phyloP scores from a whole-genome alignment of 176 grass and related monocot species.

The bread wheat (Triticum aestivum) region IWGSC_CS_RefSeq_v2.1 NC_057796.1:408677953-408678452 shows the following conservation, averaged over 20 bases:
- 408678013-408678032: background rate
- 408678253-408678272: too few relatives aligned
- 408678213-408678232: too few relatives aligned
- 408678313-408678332: background rate
- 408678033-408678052: background rate
- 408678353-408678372: background rate
- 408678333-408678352: background rate
- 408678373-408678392: background rate
- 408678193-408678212: too few relatives aligned
- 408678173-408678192: too few relatives aligned
- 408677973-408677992: slow-evolving; percentile 86
- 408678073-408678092: background rate
- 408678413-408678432: background rate
- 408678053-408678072: background rate
- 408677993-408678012: slow-evolving; percentile 84
- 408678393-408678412: background rate
- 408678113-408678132: slow-evolving; percentile 10
- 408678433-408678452: background rate
- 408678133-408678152: background rate
- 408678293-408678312: background rate
- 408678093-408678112: background rate
- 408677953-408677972: slow-evolving; percentile 99
- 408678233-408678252: too few relatives aligned
- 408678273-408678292: background rate
- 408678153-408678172: background rate